phyloP scores from a whole-genome alignment of 2,329 filamentous ascomycete genomes.

The Keithomyces neogunnii region DNA sequence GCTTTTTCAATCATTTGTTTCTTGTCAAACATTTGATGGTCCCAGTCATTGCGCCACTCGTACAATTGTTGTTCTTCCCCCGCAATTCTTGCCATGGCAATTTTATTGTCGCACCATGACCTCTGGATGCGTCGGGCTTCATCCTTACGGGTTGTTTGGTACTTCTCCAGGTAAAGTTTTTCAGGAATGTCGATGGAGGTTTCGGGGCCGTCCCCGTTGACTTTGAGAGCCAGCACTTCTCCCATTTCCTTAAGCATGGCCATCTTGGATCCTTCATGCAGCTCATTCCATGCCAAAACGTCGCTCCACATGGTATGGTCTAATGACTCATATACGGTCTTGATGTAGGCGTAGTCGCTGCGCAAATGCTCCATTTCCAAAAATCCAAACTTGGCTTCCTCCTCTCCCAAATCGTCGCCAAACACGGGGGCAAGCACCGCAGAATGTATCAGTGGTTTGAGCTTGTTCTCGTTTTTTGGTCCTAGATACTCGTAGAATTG shows the following conservation, averaged over 20 bases:
- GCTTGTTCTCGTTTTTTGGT: conserved; percentile 15
- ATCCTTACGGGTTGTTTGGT: conserved; percentile 34
- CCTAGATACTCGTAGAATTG: conserved; percentile 37
- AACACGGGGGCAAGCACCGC: conserved; percentile 21
- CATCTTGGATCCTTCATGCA: conserved; percentile 29
- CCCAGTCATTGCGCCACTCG: conserved; percentile 19
- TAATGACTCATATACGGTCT: conserved; percentile 38
- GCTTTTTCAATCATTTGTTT: conserved; percentile 21
- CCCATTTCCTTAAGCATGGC: conserved; percentile 36
- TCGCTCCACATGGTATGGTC: conserved; percentile 41
- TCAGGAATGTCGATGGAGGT: conserved; percentile 41
- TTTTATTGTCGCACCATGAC: conserved; percentile 25
- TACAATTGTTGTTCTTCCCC: conserved; percentile 18
- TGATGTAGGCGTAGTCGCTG: conserved; percentile 28
- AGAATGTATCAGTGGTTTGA: conserved; percentile 24
- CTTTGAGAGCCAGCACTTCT: conserved; percentile 41
- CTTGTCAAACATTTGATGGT: conserved; percentile 18
- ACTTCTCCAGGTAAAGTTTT: conserved; percentile 46
- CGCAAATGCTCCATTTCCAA: conserved; percentile 30
- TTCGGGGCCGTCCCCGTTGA: conserved; percentile 32
- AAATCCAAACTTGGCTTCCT: conserved; percentile 30
- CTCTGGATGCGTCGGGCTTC: conserved; percentile 37
- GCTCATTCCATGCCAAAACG: conserved; percentile 26
- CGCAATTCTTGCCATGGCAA: conserved; percentile 14
- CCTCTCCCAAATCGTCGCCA: conserved; percentile 21